Conservation (phyloP, 345 rosid species). For the Melaleuca quinquenervia region DNA sequence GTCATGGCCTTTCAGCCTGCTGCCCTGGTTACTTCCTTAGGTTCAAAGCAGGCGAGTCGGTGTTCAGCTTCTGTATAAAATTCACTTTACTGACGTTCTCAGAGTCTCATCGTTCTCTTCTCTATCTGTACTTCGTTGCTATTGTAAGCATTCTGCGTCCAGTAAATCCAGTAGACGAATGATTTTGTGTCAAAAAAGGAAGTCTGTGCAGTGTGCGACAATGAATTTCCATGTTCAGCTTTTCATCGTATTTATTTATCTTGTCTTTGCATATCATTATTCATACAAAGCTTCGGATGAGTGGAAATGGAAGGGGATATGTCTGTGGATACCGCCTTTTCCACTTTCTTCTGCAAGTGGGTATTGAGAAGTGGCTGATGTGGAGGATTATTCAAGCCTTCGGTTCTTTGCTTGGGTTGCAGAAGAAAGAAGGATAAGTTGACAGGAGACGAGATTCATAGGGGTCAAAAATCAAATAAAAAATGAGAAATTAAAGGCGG, state of each 20-base stretch:
- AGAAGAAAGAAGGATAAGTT: neutral
- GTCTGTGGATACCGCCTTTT: neutral
- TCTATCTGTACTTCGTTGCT: neutral
- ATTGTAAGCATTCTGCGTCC: neutral
- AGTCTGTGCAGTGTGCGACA: neutral
- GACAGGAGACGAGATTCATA: neutral
- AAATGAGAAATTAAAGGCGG: neutral
- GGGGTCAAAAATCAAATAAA: neutral
- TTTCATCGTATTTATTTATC: neutral
- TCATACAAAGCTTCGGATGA: neutral
- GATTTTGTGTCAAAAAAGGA: neutral
- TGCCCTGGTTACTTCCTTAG: conserved; percentile 31
- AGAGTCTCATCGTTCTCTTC: neutral
- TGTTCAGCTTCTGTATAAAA: conserved; percentile 58
- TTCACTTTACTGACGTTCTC: neutral
- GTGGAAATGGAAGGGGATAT: neutral
- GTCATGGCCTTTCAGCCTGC: conserved; percentile 43
- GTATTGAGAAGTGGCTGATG: neutral
- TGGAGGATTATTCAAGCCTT: neutral
- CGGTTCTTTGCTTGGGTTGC: neutral
- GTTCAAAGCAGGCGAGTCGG: conserved; percentile 42
- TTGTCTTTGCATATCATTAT: neutral
- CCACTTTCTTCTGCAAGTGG: neutral
- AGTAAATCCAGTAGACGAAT: neutral
- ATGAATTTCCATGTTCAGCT: neutral